Evolutionary conservation across 495 filamentous ascomycete genomes (phyloP).

Genomic region (Penicillium salamii): DNA sequence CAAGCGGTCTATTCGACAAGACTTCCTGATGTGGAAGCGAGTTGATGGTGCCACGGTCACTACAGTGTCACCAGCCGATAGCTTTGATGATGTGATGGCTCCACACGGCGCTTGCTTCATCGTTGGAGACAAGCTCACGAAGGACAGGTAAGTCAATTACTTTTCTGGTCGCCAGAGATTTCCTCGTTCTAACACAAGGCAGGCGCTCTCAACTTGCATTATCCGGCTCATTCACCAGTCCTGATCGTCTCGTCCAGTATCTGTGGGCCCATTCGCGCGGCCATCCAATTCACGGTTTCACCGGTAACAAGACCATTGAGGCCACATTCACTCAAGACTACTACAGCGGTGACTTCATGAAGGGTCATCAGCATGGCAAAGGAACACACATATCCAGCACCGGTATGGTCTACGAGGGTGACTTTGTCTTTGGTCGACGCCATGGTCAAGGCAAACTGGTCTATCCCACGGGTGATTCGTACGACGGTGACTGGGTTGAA

Average conservation of each 20-base stretch:
- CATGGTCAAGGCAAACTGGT: slow-evolving; percentile 56
- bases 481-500: slow-evolving; percentile 57
- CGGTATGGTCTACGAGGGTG: slow-evolving; percentile 55
- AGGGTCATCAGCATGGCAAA: slow-evolving; percentile 49
- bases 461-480: slow-evolving; percentile 61
- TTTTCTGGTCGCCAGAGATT: too few relatives aligned
- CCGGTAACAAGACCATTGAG: slow-evolving; percentile 40
- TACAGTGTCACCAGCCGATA: slow-evolving; percentile 39
- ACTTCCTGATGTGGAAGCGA: slow-evolving; percentile 47
- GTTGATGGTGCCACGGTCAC: slow-evolving; percentile 38
- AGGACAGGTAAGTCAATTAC: slow-evolving; percentile 39
- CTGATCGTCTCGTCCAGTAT: slow-evolving; percentile 45
- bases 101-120: slow-evolving; percentile 46
- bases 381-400: slow-evolving; percentile 53
- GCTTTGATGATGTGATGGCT: slow-evolving; percentile 34
- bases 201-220: slow-evolving; percentile 37
- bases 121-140: slow-evolving; percentile 41
- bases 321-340: slow-evolving; percentile 48
- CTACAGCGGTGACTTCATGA: slow-evolving; percentile 47
- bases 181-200: slow-evolving; percentile 11
- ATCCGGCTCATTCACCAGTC: slow-evolving; percentile 42
- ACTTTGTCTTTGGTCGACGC: slow-evolving; percentile 51
- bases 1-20: slow-evolving; percentile 33
- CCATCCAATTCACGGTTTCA: slow-evolving; percentile 46
- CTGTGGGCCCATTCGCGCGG: slow-evolving; percentile 43